Percentiles rank a stretch among this genome's conserved stretches.
Evolutionary conservation across 2,329 filamentous ascomycete species (phyloP).

Genomic region (Fusarium succisae): DNA sequence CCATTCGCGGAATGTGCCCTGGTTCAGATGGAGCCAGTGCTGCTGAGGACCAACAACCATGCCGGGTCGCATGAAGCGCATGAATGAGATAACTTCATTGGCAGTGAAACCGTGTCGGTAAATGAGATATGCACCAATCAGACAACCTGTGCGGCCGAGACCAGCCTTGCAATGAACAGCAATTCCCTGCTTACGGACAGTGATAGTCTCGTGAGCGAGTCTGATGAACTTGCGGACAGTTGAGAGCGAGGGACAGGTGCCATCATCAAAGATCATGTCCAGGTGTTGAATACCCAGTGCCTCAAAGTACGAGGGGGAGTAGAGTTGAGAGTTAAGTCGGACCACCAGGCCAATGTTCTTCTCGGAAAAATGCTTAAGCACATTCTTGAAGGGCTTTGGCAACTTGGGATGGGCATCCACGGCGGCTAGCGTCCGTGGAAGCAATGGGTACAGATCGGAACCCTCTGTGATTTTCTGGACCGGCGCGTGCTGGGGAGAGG

Average conservation of each 20-base stretch:
- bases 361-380: conserved; percentile 86
- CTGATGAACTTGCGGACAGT: conserved; percentile 96
- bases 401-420: conserved; percentile 76
- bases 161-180: conserved; percentile 99
- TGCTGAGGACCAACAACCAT: conserved; percentile 99
- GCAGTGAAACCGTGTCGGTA: conserved; percentile 97
- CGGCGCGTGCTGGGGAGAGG: conserved; percentile 87
- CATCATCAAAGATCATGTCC: conserved; percentile 99
- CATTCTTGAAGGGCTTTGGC: conserved; percentile 93
- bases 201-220: conserved; percentile 93
- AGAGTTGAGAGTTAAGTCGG: conserved; percentile 92
- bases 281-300: conserved; percentile 93
- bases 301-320: conserved; percentile 97
- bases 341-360: conserved; percentile 93
- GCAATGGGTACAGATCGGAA: conserved; percentile 75
- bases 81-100: conserved; percentile 96
- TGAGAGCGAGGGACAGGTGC: conserved; percentile 88
- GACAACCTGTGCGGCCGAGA: conserved; percentile 90
- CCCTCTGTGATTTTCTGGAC: conserved; percentile 75
- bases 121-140: conserved; percentile 97
- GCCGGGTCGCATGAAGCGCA: conserved; percentile 98
- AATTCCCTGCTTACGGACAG: conserved; percentile 87
- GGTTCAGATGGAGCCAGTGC: conserved; percentile 98
- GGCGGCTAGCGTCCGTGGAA: conserved; percentile 80
- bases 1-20: conserved; percentile 98